Conservation (phyloP, 306 rosid genomes). For the Fagus sylvatica region DNA sequence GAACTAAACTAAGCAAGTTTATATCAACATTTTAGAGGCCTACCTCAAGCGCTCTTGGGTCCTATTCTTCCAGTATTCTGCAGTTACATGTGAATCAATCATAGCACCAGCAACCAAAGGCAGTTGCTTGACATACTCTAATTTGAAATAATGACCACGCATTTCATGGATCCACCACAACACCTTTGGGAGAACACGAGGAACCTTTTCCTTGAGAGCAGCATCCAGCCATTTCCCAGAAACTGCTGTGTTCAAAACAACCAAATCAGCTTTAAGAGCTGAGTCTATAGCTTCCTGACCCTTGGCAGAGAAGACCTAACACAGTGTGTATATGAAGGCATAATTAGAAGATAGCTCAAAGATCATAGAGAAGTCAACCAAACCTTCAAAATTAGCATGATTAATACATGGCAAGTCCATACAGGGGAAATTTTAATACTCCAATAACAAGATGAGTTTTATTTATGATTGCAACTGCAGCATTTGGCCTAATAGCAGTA, state of each 20-base stretch:
- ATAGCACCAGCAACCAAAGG: conserved; percentile 99
- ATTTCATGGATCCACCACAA: conserved; percentile 99
- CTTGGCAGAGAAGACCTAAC: conserved; percentile 73
- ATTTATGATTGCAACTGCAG: not conserved
- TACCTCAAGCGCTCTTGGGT: conserved; percentile 80
- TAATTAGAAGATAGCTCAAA: conserved; percentile 19
- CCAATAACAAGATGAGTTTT: not conserved
- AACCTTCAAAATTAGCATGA: not conserved
- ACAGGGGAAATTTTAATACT: not conserved
- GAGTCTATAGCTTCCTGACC: conserved; percentile 69
- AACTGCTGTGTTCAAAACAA: conserved; percentile 90
- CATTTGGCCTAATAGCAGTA: not conserved
- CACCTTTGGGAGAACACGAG: conserved; percentile 81
- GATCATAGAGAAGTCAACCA: not conserved
- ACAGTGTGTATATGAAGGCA: conserved; percentile 1
- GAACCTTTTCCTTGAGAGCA: conserved; percentile 74
- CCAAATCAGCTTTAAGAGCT: conserved; percentile 83
- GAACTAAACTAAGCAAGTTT: not conserved
- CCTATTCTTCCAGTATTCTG: conserved; percentile 90
- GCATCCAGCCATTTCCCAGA: conserved; percentile 97
- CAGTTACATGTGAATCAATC: conserved; percentile 93
- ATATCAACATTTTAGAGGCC: conserved; percentile 10
- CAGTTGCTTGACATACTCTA: conserved; percentile 96
- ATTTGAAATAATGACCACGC: conserved; percentile 95
- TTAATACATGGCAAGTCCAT: not conserved